Base-by-base conservation (phyloP, 257 asterid genomes). In the Vinca minor region DNA sequence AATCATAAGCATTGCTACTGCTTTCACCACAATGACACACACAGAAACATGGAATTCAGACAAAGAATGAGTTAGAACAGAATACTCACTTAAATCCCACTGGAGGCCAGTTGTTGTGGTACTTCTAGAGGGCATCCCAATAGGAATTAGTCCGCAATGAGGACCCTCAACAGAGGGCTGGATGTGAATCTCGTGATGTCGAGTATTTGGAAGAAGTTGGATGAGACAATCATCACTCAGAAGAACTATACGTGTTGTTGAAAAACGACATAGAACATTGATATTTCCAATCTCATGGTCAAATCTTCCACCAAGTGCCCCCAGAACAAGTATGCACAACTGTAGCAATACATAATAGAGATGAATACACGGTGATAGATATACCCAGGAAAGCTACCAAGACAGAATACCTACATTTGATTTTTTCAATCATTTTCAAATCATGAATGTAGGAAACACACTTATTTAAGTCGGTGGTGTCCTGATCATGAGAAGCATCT, bases 221-320 rank as follows among this genome's bases (percentile, higher is more conserved):
- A 93, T 87, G 69, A 85, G 90, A 83, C 94, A 84, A 75, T 93
- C 95, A 67, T 87, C 97, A 4, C 91, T 87, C 64, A 93, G 66
- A 73, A 93, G 94, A 76, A 85, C 65, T 69, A 93, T 83, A 50
- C 79, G 76, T 45, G 71, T 72, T 77, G 72, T 69, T 9, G 96
- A 71, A 81, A 93, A 93, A 59, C 59, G 79, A 61, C 83, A 93
- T 25, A 87, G 65, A 10, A 87, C 90, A 28, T 93, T 89, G 76
- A 87, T 85, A 61, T 93, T 93, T 59, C 96, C 97, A 71, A 83
- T 74, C 81, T 93, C 97, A 44, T 89, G 99, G 67, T 93, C 96
- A 68, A 89, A 93, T 75, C 99, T 85, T 69, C 99, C 99, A 70
- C 99, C 99, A 62, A 89, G 95, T 44, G 96, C 99, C 65, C 97